Evolutionary conservation across 257 asterid genomes (phyloP).

Genomic region (Ilex asprella): DNA sequence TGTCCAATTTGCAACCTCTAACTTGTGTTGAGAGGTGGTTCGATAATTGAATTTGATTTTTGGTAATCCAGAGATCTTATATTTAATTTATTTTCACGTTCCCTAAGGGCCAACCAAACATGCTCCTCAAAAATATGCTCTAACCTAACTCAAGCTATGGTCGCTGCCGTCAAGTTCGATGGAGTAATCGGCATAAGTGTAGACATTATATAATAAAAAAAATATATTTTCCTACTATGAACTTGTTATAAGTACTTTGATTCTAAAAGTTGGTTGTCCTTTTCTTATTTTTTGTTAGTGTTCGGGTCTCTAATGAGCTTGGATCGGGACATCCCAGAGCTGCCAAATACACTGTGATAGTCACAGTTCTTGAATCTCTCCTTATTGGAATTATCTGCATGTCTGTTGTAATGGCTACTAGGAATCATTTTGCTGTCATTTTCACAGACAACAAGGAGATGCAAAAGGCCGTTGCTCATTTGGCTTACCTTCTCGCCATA

Average conservation of each 20-base stretch:
- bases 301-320: slow-evolving; percentile 86
- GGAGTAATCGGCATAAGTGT: too few species aligned
- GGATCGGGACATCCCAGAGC: slow-evolving; percentile 90
- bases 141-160: too few species aligned
- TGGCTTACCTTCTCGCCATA: slow-evolving; percentile 76
- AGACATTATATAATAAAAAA: too few species aligned
- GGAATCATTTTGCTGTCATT: slow-evolving; percentile 57
- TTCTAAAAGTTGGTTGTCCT: background rate
- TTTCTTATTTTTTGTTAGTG: slow-evolving; percentile 28
- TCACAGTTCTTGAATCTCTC: slow-evolving; percentile 60
- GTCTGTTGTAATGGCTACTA: slow-evolving; percentile 53
- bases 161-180: too few species aligned
- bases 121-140: too few species aligned
- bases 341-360: slow-evolving; percentile 70
- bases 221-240: too few species aligned
- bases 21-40: too few species aligned
- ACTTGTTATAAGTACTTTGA: too few species aligned
- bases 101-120: too few species aligned
- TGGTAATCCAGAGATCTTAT: too few species aligned
- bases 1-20: too few species aligned
- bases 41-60: background rate
- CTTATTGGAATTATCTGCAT: slow-evolving; percentile 63
- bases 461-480: slow-evolving; percentile 77
- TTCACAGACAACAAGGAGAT: slow-evolving; percentile 61
- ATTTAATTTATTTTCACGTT: too few species aligned